Percentiles rank a stretch among this genome's conserved stretches.
phyloP scores from a whole-genome alignment of 2,329 filamentous ascomycete genomes.

The Dothideomycetidae sp. region DNA sequence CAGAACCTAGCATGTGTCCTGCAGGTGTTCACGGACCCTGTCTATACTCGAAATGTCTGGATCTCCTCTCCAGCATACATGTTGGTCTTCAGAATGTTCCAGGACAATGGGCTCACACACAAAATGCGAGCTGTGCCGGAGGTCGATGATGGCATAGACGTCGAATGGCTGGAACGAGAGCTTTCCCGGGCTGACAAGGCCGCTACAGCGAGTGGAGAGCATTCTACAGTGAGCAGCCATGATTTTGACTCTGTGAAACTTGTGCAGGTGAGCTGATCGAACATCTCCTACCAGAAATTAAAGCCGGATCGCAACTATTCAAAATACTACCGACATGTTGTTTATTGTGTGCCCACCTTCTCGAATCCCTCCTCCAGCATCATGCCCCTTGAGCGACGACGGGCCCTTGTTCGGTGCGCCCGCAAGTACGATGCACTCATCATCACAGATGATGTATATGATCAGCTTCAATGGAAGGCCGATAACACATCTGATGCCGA shows the following conservation, averaged over 20 bases:
- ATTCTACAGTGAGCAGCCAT: constrained; percentile 5
- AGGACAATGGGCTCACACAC: constrained; percentile 57
- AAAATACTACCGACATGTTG: constrained; percentile 73
- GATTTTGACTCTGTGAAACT: neutral
- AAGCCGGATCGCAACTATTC: constrained; percentile 47
- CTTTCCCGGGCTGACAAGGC: constrained; percentile 37
- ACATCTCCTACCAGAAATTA: constrained; percentile 26
- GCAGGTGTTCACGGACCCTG: constrained; percentile 66
- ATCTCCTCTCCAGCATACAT: constrained; percentile 72
- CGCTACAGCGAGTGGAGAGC: constrained; percentile 13
- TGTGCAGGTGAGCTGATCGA: constrained; percentile 13
- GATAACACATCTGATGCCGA: constrained; percentile 10
- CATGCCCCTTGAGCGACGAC: constrained; percentile 55
- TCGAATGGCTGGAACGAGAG: constrained; percentile 42
- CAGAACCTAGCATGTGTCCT: constrained; percentile 69
- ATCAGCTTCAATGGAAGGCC: constrained; percentile 68
- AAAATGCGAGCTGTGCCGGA: constrained; percentile 58
- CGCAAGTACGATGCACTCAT: constrained; percentile 69
- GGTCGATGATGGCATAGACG: constrained; percentile 61
- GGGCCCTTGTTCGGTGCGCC: constrained; percentile 59
- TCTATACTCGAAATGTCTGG: constrained; percentile 62
- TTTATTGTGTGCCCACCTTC: constrained; percentile 81
- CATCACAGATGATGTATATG: constrained; percentile 85
- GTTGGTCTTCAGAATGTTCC: constrained; percentile 72
- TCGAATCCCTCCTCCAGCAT: constrained; percentile 78